A percentile compares a stretch with the other conserved stretches of the same genome.
phyloP scores from a whole-genome alignment of 805 yeast genomes.

The Cyberlindnera maritima region DNA sequence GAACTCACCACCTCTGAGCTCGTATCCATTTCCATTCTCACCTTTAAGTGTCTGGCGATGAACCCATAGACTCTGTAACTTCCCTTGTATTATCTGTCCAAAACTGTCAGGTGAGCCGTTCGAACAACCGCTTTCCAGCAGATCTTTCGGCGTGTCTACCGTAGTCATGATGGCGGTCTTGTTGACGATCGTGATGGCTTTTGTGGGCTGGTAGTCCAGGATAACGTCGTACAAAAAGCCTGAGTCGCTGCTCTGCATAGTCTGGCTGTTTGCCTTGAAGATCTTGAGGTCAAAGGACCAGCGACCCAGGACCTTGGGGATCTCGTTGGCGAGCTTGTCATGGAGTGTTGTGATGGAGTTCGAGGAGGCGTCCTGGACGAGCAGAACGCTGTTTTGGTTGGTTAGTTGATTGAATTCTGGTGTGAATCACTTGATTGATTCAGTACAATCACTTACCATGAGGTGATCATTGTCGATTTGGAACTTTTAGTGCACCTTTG shows the following conservation, averaged over 20 bases:
- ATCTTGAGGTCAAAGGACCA: conserved; percentile 72
- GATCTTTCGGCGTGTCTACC: conserved; percentile 26
- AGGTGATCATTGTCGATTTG: conserved; percentile 1
- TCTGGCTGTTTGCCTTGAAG: conserved; percentile 57
- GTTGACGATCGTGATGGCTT: conserved; percentile 21
- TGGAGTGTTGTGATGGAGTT: conserved; percentile 66
- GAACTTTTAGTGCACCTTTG: background rate
- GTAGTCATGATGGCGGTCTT: conserved; percentile 30
- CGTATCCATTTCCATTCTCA: conserved; percentile 69
- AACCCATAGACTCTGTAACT: conserved; percentile 68
- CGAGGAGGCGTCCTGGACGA: conserved; percentile 47
- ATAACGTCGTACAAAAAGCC: conserved; percentile 16
- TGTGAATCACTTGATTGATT: background rate
- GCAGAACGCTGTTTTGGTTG: conserved; percentile 32
- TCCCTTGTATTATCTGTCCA: conserved; percentile 51
- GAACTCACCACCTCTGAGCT: conserved; percentile 40
- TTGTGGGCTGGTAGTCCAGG: conserved; percentile 19
- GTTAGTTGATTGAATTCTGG: no score
- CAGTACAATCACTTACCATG: conserved; percentile 4
- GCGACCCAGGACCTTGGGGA: conserved; percentile 57
- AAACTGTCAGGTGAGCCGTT: conserved; percentile 55
- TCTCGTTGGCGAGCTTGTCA: conserved; percentile 65
- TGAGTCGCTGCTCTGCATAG: conserved; percentile 22
- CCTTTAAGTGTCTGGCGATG: conserved; percentile 68
- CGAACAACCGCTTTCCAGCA: conserved; percentile 49